These are phyloP conservation scores for Fusarium bulbicola DNA, from an alignment of 2,329 filamentous ascomycete species.

Conservation along the genomic window DNA sequence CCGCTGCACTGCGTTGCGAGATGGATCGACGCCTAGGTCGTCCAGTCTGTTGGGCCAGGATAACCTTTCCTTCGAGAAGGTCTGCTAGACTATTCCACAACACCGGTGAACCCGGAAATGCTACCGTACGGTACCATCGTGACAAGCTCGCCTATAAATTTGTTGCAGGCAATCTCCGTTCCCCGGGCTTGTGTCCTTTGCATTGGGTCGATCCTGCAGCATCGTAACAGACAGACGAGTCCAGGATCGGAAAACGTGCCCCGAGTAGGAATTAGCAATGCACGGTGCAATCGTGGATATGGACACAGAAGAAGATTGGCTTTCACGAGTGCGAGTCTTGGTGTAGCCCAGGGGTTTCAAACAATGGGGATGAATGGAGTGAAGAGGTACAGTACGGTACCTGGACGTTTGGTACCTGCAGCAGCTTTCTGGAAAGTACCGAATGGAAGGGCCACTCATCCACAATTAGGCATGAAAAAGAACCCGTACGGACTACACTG, in stretches of 20 bases:
- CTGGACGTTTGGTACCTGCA: conserved; percentile 35
- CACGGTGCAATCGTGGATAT: conserved; percentile 10
- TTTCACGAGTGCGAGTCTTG: conserved; percentile 21
- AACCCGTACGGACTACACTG: neutral
- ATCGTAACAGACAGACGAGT: conserved; percentile 20
- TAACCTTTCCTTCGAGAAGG: conserved; percentile 41
- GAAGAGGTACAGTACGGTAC: conserved; percentile 15
- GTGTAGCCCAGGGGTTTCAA: conserved; percentile 30
- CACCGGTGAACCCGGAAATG: conserved; percentile 34
- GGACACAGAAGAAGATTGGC: neutral
- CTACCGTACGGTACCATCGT: conserved; percentile 26
- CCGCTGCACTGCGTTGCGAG: conserved; percentile 18
- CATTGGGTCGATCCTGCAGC: conserved; percentile 35
- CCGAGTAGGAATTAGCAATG: conserved; percentile 7
- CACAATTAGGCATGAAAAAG: conserved; percentile 31
- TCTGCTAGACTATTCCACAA: conserved; percentile 23
- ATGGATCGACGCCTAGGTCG: conserved; percentile 40
- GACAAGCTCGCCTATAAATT: conserved; percentile 6
- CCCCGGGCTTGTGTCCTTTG: conserved; percentile 34
- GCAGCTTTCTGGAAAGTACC: conserved; percentile 31
- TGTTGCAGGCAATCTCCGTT: conserved; percentile 35
- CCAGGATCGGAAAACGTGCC: conserved; percentile 23
- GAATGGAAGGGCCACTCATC: conserved; percentile 28
- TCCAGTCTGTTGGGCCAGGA: conserved; percentile 37
- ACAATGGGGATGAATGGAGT: neutral